Conservation (phyloP, 2,329 filamentous ascomycete species). For the Pseudodiploospora longispora region DNA sequence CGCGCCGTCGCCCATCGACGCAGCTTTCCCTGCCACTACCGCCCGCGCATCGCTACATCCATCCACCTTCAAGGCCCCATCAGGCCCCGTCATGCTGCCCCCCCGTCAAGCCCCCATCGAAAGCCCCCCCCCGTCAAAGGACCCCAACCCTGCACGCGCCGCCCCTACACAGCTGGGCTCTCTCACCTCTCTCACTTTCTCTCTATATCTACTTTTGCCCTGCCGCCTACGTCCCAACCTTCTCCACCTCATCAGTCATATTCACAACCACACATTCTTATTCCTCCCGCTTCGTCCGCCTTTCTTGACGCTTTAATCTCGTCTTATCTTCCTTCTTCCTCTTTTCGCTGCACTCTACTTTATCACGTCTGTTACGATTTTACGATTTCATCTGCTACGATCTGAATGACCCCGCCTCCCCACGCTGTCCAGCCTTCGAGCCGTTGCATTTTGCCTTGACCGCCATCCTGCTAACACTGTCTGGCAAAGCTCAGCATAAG, state of each 20-base stretch:
- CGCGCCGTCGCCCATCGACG: too few species aligned
- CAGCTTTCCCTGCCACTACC: too few species aligned
- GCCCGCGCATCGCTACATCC: too few species aligned
- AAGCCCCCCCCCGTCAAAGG: background rate
- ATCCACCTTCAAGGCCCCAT: too few species aligned
- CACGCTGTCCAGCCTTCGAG: background rate
- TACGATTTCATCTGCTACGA: slow-evolving; percentile 37
- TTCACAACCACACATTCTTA: slow-evolving; percentile 3
- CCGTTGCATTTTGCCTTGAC: slow-evolving; percentile 5
- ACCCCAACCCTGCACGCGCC: background rate
- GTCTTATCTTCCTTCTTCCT: background rate
- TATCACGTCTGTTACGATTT: slow-evolving; percentile 35
- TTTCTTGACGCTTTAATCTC: background rate
- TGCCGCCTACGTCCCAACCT: slow-evolving; percentile 1
- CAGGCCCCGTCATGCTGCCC: too few species aligned
- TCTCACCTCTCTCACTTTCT: background rate
- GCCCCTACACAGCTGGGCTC: too few species aligned
- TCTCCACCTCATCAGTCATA: background rate
- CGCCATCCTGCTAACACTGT: slow-evolving; percentile 5
- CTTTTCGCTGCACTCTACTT: background rate
- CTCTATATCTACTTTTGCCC: background rate
- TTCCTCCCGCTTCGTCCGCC: background rate
- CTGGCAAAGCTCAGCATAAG: slow-evolving; percentile 4
- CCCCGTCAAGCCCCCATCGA: background rate
- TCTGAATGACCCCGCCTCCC: background rate